Base-by-base conservation (phyloP, 2,329 filamentous ascomycete species). In the Hymenoscyphus repandus region DNA sequence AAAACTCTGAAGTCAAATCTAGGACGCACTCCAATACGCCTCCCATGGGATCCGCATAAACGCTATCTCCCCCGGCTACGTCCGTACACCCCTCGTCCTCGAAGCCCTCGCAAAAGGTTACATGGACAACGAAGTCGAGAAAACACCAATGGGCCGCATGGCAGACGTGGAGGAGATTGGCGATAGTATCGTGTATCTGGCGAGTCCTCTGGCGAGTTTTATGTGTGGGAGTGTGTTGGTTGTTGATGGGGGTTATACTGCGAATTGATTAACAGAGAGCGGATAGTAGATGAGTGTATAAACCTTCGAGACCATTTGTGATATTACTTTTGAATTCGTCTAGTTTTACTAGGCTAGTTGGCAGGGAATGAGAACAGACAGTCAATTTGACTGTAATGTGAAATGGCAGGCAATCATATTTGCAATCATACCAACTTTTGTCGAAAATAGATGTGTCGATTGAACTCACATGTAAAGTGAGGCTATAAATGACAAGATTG, bases 61-160 rank as follows among this genome's bases (percentile, higher is more conserved):
- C 58, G 78, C 77, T 2, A 74, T 83, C n/a, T 81, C 79, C 49
- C 79, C 79, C 0, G 76, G 74, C 47, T 77, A 73, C 55, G 68
- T 76, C 32, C 61, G 65, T 40, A 76, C 73, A 2, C 71, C 73
- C 1, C 56, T 75, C 3, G 51, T 71, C 0, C 61, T 60, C 53
- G 30, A 52, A 9, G 49, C 50, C 22, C 63, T 62, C 49, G 62
- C 63, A 39, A 40, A 57, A 3, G 65, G 63, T 12, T 58, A 60
- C 38, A 65, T 74, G 53, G 62, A 59, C 32, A 57, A 50, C 1
- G 73, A 76, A 45, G 65, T 77, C 17, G 62, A 65, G 1, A 71
- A 69, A 51, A 75, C 74, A 3, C 74, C 77, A 0, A 55, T 79
- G 42, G 65, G 69, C n/a, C 69, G 77, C 7, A 61, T 78, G 31